These are phyloP conservation scores for Aspergillus bridgeri DNA, from an alignment of 495 filamentous ascomycete species.

Conservation along the genomic window DNA sequence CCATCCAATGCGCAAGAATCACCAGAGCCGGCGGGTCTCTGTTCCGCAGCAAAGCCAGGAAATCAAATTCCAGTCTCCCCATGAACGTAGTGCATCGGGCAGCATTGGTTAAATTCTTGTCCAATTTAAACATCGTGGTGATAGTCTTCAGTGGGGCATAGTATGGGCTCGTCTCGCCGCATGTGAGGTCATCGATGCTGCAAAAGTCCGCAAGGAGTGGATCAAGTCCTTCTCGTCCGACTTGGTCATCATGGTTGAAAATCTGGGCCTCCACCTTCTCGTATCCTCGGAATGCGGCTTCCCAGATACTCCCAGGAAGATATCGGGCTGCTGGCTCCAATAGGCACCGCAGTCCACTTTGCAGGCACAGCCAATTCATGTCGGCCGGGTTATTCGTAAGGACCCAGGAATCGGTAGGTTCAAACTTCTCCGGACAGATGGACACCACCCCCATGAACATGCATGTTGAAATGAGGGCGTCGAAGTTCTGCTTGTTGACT, in stretches of 20 bases:
- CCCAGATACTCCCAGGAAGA: conserved; percentile 36
- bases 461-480: conserved; percentile 38
- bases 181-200: conserved; percentile 34
- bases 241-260: conserved; percentile 17
- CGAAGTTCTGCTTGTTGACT: conserved; percentile 29
- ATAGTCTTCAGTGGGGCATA: conserved; percentile 31
- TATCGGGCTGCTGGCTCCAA: conserved; percentile 26
- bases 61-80: conserved; percentile 31
- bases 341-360: conserved; percentile 37
- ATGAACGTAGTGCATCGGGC: conserved; percentile 28
- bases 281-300: conserved; percentile 24
- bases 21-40: conserved; percentile 36
- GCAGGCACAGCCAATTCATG: conserved; percentile 43
- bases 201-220: conserved; percentile 35
- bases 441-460: conserved; percentile 37
- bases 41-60: conserved; percentile 26
- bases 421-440: conserved; percentile 34
- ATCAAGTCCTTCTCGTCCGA: conserved; percentile 36
- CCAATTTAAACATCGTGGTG: conserved; percentile 19
- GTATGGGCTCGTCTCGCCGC: conserved; percentile 34
- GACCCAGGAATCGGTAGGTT: conserved; percentile 43
- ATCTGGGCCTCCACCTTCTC: conserved; percentile 19
- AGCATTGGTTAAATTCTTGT: conserved; percentile 15
- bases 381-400: conserved; percentile 27
- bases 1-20: conserved; percentile 40